These are phyloP conservation scores for Vaccinium vitisidaea DNA, from an alignment of 148 eudicot genomes.

Conservation along the genomic window DNA sequence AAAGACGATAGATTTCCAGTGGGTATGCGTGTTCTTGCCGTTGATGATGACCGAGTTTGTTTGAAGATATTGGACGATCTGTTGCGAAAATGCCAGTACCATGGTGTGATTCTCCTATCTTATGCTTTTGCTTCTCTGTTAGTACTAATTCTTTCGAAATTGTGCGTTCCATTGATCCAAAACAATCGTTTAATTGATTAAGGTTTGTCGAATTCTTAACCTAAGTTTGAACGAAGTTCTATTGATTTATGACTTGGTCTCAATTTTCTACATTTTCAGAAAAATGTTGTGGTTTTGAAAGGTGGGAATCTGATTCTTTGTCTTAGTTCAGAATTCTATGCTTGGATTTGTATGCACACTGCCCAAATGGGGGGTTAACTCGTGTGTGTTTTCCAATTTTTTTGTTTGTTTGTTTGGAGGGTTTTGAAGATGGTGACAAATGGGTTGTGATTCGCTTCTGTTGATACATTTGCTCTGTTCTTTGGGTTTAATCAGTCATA, in stretches of 20 bases:
- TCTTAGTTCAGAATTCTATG: slow-evolving; percentile 1
- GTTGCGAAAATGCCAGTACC: slow-evolving; percentile 69
- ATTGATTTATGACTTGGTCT: not conserved
- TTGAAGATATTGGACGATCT: slow-evolving; percentile 58
- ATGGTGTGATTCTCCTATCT: slow-evolving; percentile 40
- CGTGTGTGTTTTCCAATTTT: not conserved
- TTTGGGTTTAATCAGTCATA: not conserved
- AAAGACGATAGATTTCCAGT: slow-evolving; percentile 53
- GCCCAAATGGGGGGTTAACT: not conserved
- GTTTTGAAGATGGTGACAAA: not conserved
- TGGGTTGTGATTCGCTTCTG: not conserved
- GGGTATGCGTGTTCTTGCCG: slow-evolving; percentile 85
- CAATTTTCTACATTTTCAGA: not conserved
- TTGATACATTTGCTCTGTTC: not conserved
- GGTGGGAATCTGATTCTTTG: not conserved
- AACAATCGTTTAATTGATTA: not conserved
- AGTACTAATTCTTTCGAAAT: not conserved
- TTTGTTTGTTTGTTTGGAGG: not conserved
- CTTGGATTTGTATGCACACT: not conserved
- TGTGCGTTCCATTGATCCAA: too few species aligned
- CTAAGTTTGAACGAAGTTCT: not conserved
- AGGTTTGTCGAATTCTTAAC: slow-evolving; percentile 7
- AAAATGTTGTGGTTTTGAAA: not conserved
- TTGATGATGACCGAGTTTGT: slow-evolving; percentile 77
- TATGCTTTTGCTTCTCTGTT: not conserved